Evolutionary conservation across 2,329 filamentous ascomycete genomes (phyloP), one percentile per base, ranked within the genome.

Genomic region (Lecanicillium sp.): DNA sequence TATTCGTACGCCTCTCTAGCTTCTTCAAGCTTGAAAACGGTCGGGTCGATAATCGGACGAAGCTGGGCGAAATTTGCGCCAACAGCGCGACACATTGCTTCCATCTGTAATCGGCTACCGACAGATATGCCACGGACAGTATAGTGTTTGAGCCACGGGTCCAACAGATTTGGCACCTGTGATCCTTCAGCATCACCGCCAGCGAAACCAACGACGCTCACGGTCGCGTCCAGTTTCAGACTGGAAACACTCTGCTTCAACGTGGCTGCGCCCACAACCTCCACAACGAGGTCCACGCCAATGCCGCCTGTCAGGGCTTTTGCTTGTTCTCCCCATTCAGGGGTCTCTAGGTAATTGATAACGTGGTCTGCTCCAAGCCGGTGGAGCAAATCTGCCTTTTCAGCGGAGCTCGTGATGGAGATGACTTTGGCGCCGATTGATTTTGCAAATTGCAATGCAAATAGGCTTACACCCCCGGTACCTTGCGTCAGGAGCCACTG

Each of bases 271-370:
- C 66, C 67, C 0, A 57, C 65, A 5, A 69, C 57, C 29, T 71
- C 67, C 9, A 72, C 42, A n/a, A 70, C 53, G 25, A 62, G 51
- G 25, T 67, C 58, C 2, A 69, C 63, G 9, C 66, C 66, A 6
- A 45, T 43, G 1, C 56, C 56, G 3, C 55, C 53, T 0, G 61
- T 66, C 15, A 68, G 36, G 3, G 44, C 34, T 38, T 58, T 60
- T 0, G 60, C 65, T 11, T 47, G 49, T 22, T 52, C 46, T 2
- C 64, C 66, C 66, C 66, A 69, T n/a, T 56, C 51, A 0, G 55
- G 44, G 0, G 45, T 54, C 15, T 61, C 57, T 13, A 54, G 58
- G 40, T 69, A 70, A 47, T 70, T 69, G 33, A 70, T 57, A 19
- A 68, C 54, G 32, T 65, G 58, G 28, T 65, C 57, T 1, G 59